Evolutionary conservation across 805 yeast genomes (phyloP).

Genomic region (Candida easanensis): DNA sequence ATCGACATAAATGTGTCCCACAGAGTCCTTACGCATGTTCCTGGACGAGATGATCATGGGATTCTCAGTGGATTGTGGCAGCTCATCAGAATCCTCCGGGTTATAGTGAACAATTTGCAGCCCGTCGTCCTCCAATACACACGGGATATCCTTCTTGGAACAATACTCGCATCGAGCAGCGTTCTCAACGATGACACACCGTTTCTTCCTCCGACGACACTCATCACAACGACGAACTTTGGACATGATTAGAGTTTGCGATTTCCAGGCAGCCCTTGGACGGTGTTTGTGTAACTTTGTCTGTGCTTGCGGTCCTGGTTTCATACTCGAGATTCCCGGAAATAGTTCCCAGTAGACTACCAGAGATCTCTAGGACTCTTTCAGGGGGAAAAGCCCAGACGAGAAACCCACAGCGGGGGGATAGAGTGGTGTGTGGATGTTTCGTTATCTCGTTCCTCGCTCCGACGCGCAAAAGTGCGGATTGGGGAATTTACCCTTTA

Average conservation of each 20-base stretch:
- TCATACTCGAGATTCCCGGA: too few relatives aligned
- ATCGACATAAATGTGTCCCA: conserved; percentile 7
- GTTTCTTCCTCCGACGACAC: conserved; percentile 18
- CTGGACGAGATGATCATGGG: not conserved
- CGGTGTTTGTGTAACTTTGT: too few relatives aligned
- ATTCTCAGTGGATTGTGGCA: too few relatives aligned
- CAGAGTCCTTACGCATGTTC: not conserved
- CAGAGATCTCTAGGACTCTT: too few relatives aligned
- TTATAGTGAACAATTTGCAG: conserved; percentile 11
- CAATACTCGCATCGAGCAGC: conserved; percentile 9
- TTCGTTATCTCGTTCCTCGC: too few relatives aligned
- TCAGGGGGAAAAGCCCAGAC: too few relatives aligned
- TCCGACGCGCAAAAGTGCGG: too few relatives aligned
- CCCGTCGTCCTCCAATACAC: conserved; percentile 10
- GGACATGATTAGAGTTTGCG: not conserved
- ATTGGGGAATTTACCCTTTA: too few relatives aligned
- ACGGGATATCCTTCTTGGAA: conserved; percentile 12
- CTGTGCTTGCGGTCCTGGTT: too few relatives aligned
- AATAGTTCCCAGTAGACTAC: too few relatives aligned
- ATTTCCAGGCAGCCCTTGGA: not conserved
- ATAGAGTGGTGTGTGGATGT: too few relatives aligned
- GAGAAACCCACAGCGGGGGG: too few relatives aligned
- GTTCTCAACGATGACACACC: conserved; percentile 3
- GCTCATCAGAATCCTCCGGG: not conserved
- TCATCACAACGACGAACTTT: conserved; percentile 13